Evolutionary conservation across 768 basidiomycete species (phyloP).

Genomic region (Candolleomyces aberdarensis): DNA sequence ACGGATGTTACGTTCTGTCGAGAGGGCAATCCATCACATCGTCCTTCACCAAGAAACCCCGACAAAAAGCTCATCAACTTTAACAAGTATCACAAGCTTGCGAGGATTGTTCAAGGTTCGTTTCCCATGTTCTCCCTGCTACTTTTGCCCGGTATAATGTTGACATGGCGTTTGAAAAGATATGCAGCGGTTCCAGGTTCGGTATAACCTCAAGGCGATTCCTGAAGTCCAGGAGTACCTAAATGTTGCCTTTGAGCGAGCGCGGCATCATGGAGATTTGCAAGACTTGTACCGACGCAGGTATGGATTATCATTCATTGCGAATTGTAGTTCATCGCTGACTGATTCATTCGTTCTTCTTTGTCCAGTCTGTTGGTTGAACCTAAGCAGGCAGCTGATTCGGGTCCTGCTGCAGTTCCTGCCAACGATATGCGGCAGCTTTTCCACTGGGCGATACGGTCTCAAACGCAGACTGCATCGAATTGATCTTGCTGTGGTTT

Average conservation of each 20-base stretch:
- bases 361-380: conserved; percentile 69
- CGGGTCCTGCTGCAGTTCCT: conserved; percentile 33
- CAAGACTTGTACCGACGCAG: conserved; percentile 85
- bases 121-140: background rate
- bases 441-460: conserved; percentile 75
- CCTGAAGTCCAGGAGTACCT: conserved; percentile 86
- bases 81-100: conserved; percentile 92
- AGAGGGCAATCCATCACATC: conserved; percentile 87
- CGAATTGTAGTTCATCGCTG: background rate
- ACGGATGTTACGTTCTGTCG: conserved; percentile 95
- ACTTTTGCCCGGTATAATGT: background rate
- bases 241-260: conserved; percentile 67
- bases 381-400: conserved; percentile 76
- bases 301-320: conserved; percentile 34
- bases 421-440: conserved; percentile 71
- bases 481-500: background rate
- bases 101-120: conserved; percentile 77
- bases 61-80: conserved; percentile 88
- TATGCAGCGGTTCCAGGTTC: conserved; percentile 89
- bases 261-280: conserved; percentile 75
- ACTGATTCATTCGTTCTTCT: too few relatives aligned
- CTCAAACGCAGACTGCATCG: conserved; percentile 15
- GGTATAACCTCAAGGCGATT: conserved; percentile 84
- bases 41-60: conserved; percentile 73
- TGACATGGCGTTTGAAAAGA: conserved; percentile 37